Evolutionary conservation across 2,329 filamentous ascomycete species (phyloP), one percentile per base, ranked within the genome.

Genomic region (Colletotrichum tropicale): DNA sequence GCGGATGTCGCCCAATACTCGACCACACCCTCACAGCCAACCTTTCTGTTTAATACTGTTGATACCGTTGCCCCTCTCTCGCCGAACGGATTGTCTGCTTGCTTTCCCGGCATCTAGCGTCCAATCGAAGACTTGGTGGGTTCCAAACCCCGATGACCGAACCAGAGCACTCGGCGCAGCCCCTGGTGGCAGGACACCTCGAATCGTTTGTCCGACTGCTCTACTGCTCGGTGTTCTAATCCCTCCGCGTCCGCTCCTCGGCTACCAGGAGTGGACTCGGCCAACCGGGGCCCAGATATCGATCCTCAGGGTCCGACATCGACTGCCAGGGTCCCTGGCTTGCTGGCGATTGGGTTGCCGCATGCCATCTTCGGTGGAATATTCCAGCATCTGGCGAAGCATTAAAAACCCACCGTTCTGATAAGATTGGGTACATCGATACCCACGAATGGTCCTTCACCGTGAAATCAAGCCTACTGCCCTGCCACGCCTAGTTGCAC

Each of bases 241-340:
- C 74, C 64, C 21, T 75, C 70, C 74, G 74, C 70, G 70, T 75
- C 64, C 74, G 74, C 74, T 48, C 28, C 21, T 69, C 70, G 70
- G 56, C 72, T 28, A 58, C 48, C 8, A 26, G 21, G 28, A 68
- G 58, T 21, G 64, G 64, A 21, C 15, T 61, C 36, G 36, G 30
- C 30, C 15, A 43, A 15, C 38, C 10, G 55, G 32, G 38, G 16
- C 12, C n/a, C 30, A 34, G 32, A 21, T 65, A 75, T 75, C 70
- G 74, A 75, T 73, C 15, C 56, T 58, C n/a, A 74, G 70, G 70
- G 70, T 73, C 74, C 21, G 43, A 36, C 36, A 30, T 28, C 15
- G 18, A 52, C n/a, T 18, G 28, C 26, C 34, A 73, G 58, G 69
- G 56, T 12, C 55, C 52, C 72, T 26, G 34, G n/a, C 30, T n/a